Evolutionary conservation across 441 rosid genomes (phyloP).

Genomic region (Pelargonium citronellum): DNA sequence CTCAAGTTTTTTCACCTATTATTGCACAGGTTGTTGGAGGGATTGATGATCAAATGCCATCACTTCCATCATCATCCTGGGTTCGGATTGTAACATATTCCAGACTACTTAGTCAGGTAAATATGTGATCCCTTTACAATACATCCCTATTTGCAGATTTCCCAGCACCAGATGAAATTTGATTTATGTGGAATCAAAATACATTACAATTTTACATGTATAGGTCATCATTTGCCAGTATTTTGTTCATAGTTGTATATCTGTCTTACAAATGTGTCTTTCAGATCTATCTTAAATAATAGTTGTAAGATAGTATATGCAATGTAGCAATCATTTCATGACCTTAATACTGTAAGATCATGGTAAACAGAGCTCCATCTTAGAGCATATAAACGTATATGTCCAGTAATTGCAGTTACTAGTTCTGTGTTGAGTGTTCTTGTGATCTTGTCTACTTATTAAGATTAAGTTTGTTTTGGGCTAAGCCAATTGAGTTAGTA

Average conservation of each 20-base stretch:
- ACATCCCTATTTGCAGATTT: no score
- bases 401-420: background rate
- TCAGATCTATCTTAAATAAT: constrained; percentile 8
- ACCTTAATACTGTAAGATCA: background rate
- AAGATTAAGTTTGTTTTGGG: background rate
- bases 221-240: background rate
- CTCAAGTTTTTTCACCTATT: constrained; percentile 23
- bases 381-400: background rate
- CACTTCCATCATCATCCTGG: constrained; percentile 66
- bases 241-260: background rate
- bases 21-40: constrained; percentile 86
- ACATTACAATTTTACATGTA: background rate
- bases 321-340: constrained; percentile 8
- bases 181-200: background rate
- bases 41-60: constrained; percentile 72
- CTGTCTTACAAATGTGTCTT: background rate
- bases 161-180: background rate
- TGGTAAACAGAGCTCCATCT: no score
- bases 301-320: background rate
- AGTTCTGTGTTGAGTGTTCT: background rate
- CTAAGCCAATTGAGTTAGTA: constrained; percentile 1
- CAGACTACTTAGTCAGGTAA: constrained; percentile 76
- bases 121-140: background rate
- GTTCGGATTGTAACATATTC: constrained; percentile 72
- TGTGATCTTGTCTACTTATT: background rate